A percentile compares a stretch with the other conserved stretches of the same genome.
Conservation (phyloP, 2,329 filamentous ascomycete genomes). For the Apiospora marii region DNA sequence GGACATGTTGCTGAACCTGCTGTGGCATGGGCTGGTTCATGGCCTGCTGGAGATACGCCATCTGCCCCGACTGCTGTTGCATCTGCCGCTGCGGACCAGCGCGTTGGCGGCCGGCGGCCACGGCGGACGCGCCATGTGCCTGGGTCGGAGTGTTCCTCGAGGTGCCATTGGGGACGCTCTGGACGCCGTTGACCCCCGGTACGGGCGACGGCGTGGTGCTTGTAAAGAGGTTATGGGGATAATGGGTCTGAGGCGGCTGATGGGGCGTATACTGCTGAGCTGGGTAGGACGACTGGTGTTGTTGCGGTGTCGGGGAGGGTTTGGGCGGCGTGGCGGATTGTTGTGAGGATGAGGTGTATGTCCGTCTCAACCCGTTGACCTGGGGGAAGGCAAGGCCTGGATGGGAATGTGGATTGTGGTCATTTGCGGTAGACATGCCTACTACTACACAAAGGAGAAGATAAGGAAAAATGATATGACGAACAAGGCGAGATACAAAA, state of each 20-base stretch:
- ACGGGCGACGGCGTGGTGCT: constrained; percentile 56
- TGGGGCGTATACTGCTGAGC: constrained; percentile 61
- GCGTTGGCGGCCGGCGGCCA: constrained; percentile 43
- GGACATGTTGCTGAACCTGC: constrained; percentile 40
- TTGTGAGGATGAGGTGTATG: constrained; percentile 54
- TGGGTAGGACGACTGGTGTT: constrained; percentile 59
- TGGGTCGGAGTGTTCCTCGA: constrained; percentile 54
- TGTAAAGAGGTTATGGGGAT: constrained; percentile 62
- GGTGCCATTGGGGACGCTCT: constrained; percentile 58
- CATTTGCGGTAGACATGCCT: constrained; percentile 56
- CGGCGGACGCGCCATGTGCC: constrained; percentile 47
- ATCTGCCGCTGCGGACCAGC: constrained; percentile 44
- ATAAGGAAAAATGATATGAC: constrained; percentile 28
- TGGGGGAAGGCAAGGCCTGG: constrained; percentile 61
- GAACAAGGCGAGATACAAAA: constrained; percentile 31
- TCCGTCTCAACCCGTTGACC: constrained; percentile 55
- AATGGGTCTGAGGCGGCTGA: constrained; percentile 55
- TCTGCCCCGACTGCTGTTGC: constrained; percentile 42
- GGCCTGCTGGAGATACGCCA: constrained; percentile 44
- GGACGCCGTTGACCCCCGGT: constrained; percentile 55
- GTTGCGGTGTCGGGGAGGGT: constrained; percentile 58
- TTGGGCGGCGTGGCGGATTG: constrained; percentile 59
- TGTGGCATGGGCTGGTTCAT: constrained; percentile 42
- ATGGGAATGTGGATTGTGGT: constrained; percentile 54
- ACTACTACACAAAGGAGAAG: constrained; percentile 29